Percentiles rank a stretch among this genome's conserved stretches.
Conservation (phyloP, 108 stramenopile species). For the Nitzschia inconspicua region DNA sequence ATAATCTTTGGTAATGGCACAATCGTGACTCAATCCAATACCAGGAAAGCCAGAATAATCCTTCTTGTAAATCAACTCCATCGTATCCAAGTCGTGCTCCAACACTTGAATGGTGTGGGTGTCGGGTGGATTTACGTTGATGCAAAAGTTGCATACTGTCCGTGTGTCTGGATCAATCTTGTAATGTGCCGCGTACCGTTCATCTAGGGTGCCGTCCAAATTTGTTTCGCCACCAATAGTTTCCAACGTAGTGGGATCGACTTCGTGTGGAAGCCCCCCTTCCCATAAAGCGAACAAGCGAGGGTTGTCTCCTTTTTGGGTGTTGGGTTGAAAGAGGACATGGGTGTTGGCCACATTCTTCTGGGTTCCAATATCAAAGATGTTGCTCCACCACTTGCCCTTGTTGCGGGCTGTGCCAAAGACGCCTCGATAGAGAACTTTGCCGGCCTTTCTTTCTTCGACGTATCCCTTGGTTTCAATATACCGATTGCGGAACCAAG, state of each 20-base stretch:
- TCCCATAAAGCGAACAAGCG: constrained; percentile 59
- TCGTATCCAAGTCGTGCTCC: constrained; percentile 23
- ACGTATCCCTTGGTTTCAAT: constrained; percentile 40
- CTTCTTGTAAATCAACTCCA: too few species aligned
- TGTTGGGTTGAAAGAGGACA: constrained; percentile 23
- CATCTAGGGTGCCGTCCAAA: constrained; percentile 27
- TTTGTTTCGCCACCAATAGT: constrained; percentile 16
- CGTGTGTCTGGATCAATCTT: constrained; percentile 34
- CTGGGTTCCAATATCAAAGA: constrained; percentile 16
- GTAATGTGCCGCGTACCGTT: constrained; percentile 36
- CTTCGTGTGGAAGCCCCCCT: constrained; percentile 35
- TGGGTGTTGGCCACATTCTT: constrained; percentile 49
- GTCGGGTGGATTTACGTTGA: constrained; percentile 19
- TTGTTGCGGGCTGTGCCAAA: constrained; percentile 40
- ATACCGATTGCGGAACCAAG: constrained; percentile 36
- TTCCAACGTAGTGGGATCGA: constrained; percentile 45
- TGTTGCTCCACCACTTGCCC: constrained; percentile 22
- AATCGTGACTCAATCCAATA: constrained; percentile 38
- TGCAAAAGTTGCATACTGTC: too few species aligned
- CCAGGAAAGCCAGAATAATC: constrained; percentile 12
- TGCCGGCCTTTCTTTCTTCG: constrained; percentile 22
- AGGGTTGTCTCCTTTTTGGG: constrained; percentile 6
- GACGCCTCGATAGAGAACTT: constrained; percentile 29
- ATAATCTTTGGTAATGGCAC: constrained; percentile 35
- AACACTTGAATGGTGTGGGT: constrained; percentile 3